A percentile compares a stretch with the other conserved stretches of the same genome.
Evolutionary conservation across 2,329 filamentous ascomycete species (phyloP).

Genomic region (Claviceps maximensis): DNA sequence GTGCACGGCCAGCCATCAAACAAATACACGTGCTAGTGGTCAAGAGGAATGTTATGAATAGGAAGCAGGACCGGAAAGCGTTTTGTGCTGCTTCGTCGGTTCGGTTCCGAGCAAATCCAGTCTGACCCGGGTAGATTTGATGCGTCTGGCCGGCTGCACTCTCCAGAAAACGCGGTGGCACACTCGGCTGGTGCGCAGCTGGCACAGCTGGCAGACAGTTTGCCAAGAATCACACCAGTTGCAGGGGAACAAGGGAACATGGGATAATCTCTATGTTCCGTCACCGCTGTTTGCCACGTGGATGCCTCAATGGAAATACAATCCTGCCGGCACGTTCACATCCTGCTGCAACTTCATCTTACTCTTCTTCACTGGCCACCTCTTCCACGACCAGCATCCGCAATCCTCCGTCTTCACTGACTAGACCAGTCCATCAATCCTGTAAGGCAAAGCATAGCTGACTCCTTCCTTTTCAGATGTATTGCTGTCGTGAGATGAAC

Average conservation of each 20-base stretch:
- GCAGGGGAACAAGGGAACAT: neutral
- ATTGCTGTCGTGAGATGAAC: constrained; percentile 4
- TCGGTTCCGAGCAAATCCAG: neutral
- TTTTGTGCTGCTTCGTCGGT: neutral
- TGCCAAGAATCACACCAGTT: constrained; percentile 3
- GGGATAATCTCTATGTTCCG: neutral
- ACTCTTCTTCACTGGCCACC: neutral
- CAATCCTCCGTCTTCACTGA: neutral
- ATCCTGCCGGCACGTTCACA: neutral
- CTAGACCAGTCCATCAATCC: neutral
- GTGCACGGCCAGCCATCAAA: neutral
- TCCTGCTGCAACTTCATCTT: neutral
- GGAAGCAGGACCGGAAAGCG: neutral
- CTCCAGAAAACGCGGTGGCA: neutral
- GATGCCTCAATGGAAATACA: neutral
- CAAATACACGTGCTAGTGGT: neutral
- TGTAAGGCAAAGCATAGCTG: neutral
- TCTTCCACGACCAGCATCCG: neutral
- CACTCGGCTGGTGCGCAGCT: neutral
- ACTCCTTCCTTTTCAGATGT: constrained; percentile 1
- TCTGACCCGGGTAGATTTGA: neutral
- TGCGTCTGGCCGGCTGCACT: neutral
- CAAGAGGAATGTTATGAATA: neutral
- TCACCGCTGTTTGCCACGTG: constrained; percentile 5
- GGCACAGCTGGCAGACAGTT: constrained; percentile 2